phyloP scores from a whole-genome alignment of 169 alveolate species.

The Theileria sp. region DNA sequence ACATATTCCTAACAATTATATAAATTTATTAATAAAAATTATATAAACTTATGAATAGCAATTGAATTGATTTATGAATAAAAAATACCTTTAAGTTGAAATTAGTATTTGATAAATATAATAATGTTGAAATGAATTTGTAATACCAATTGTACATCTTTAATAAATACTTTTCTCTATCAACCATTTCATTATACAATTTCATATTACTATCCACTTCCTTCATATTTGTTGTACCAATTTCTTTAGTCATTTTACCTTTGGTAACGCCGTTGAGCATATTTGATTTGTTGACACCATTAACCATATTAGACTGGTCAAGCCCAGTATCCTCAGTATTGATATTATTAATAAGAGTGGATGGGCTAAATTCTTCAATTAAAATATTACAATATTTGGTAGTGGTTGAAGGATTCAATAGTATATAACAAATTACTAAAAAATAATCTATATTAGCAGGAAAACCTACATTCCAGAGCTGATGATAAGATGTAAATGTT shows the following conservation, averaged over 20 bases:
- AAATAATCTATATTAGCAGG: neutral
- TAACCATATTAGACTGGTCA: neutral
- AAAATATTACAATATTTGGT: conserved; percentile 18
- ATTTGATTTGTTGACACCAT: neutral
- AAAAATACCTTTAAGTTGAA: conserved; percentile 1
- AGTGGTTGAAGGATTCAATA: conserved; percentile 18
- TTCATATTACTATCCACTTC: neutral
- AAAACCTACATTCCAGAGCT: conserved; percentile 20
- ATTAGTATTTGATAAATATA: conserved; percentile 7
- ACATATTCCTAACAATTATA: neutral
- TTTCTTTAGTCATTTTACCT: neutral
- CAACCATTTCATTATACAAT: neutral
- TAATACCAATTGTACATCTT: conserved; percentile 5
- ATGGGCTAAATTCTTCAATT: conserved; percentile 40
- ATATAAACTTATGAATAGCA: too few relatives aligned
- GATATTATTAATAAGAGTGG: conserved; percentile 24
- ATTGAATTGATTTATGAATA: too few relatives aligned
- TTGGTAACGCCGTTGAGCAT: neutral
- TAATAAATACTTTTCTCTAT: neutral
- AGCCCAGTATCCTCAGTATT: neutral
- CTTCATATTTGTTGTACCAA: neutral
- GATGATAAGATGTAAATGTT: conserved; percentile 46
- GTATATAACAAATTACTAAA: conserved; percentile 11
- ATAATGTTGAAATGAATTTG: conserved; percentile 9
- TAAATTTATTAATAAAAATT: neutral